Evolutionary conservation across 176 grass and related monocot species (phyloP).

Genomic region (Areca catechu): DNA sequence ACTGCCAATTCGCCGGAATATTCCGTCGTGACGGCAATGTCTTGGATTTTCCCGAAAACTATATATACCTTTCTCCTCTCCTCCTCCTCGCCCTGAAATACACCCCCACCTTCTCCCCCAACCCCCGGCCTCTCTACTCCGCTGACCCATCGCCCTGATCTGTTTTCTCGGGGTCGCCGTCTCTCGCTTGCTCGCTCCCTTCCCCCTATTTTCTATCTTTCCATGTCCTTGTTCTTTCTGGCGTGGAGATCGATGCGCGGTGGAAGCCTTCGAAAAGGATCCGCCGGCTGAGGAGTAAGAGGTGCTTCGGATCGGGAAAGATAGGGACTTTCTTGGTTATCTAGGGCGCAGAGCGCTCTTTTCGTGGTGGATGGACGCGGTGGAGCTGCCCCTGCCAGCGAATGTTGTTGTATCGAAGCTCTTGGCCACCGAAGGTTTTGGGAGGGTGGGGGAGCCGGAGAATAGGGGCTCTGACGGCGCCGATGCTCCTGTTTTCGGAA

Average conservation of each 20-base stretch:
- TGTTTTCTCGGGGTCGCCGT: too few species aligned
- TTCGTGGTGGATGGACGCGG: constrained; percentile 45
- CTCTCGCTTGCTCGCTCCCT: too few species aligned
- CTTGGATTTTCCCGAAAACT: constrained; percentile 98
- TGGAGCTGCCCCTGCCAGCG: constrained; percentile 58
- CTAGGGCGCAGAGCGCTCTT: constrained; percentile 6
- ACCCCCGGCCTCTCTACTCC: constrained; percentile 30
- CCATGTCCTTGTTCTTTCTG: neutral
- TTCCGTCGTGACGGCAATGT: constrained; percentile 21
- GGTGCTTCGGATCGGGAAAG: neutral
- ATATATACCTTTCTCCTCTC: constrained; percentile 70
- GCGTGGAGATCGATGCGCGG: constrained; percentile 7
- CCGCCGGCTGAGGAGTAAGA: neutral
- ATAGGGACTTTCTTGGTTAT: constrained; percentile 4
- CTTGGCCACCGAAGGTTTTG: constrained; percentile 39
- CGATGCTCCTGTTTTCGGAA: constrained; percentile 19
- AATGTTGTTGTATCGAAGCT: constrained; percentile 43
- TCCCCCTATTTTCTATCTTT: too few species aligned
- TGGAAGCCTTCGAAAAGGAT: neutral
- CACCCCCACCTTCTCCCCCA: constrained; percentile 2
- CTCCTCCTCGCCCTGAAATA: neutral
- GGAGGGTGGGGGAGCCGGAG: constrained; percentile 21
- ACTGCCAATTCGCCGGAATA: constrained; percentile 17
- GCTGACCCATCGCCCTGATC: constrained; percentile 1
- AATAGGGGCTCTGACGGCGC: constrained; percentile 24